Percentiles rank a stretch among this genome's conserved stretches.
Evolutionary conservation across 805 yeast species (phyloP).

Genomic region (Candida manassasensis): DNA sequence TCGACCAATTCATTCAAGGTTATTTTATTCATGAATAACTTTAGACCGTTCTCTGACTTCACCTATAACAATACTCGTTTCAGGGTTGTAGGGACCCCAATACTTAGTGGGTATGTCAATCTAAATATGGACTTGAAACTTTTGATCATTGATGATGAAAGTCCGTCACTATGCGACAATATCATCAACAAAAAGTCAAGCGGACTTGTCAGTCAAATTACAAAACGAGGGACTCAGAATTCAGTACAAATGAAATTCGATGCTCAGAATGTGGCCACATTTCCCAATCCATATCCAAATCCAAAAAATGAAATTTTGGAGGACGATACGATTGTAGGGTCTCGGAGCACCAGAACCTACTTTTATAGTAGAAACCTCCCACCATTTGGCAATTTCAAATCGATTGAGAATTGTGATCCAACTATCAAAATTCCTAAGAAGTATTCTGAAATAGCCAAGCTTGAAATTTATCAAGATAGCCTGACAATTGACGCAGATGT

Average conservation of each 20-base stretch:
- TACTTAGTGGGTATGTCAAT: slow-evolving; percentile 25
- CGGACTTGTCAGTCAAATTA: slow-evolving; percentile 18
- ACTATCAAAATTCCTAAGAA: slow-evolving; percentile 29
- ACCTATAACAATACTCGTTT: slow-evolving; percentile 32
- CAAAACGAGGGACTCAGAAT: background rate
- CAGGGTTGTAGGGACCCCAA: slow-evolving; percentile 33
- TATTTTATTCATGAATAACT: slow-evolving; percentile 30
- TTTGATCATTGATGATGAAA: slow-evolving; percentile 28
- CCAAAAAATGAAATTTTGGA: slow-evolving; percentile 8
- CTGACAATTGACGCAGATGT: slow-evolving; percentile 10
- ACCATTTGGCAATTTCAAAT: slow-evolving; percentile 35
- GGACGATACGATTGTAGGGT: slow-evolving; percentile 5
- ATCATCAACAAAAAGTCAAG: slow-evolving; percentile 24
- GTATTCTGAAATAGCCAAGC: slow-evolving; percentile 28
- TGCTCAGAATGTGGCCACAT: slow-evolving; percentile 9
- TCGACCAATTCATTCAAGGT: slow-evolving; percentile 19
- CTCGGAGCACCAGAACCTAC: slow-evolving; percentile 6
- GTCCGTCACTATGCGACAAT: slow-evolving; percentile 33
- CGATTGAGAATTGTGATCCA: slow-evolving; percentile 20
- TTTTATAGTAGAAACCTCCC: slow-evolving; percentile 30
- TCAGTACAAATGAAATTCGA: slow-evolving; percentile 3
- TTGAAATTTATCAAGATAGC: slow-evolving; percentile 33
- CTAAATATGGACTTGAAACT: slow-evolving; percentile 32
- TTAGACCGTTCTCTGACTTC: slow-evolving; percentile 37
- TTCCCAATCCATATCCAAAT: slow-evolving; percentile 30